phyloP scores from a whole-genome alignment of 306 rosid species.

The Vigna unguiculata region DNA sequence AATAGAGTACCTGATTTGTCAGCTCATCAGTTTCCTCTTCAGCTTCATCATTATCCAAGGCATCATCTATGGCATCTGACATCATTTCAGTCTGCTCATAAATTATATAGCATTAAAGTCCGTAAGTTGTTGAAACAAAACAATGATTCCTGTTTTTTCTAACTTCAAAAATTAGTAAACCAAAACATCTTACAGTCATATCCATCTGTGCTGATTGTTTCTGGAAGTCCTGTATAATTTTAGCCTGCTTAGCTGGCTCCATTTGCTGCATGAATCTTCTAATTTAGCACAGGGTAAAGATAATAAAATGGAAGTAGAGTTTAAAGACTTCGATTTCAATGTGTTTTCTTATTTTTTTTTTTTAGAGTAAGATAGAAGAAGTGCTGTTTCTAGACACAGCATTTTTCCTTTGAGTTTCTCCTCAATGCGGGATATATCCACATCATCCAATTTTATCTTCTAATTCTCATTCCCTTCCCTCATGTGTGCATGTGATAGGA shows the following conservation, averaged over 20 bases:
- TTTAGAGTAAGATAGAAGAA: slow-evolving; percentile 25
- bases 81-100: slow-evolving; percentile 95
- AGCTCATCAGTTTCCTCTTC: slow-evolving; percentile 98
- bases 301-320: neutral
- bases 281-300: slow-evolving; percentile 41
- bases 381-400: slow-evolving; percentile 21
- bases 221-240: slow-evolving; percentile 81
- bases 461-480: slow-evolving; percentile 18
- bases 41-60: slow-evolving; percentile 91
- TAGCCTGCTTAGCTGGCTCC: slow-evolving; percentile 90
- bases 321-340: slow-evolving; percentile 27
- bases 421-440: slow-evolving; percentile 10
- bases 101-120: slow-evolving; percentile 42
- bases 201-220: slow-evolving; percentile 99
- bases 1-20: slow-evolving; percentile 77
- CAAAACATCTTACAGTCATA: slow-evolving; percentile 84
- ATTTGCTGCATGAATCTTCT: slow-evolving; percentile 78
- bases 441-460: neutral
- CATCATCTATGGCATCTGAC: slow-evolving; percentile 95
- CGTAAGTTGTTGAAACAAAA: slow-evolving; percentile 28
- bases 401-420: slow-evolving; percentile 34
- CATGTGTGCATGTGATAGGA: neutral
- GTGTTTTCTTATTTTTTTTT: slow-evolving; percentile 9
- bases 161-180: slow-evolving; percentile 25
- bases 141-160: slow-evolving; percentile 18